Evolutionary conservation across 164 flowering plant species (phyloP), one percentile per base, ranked within the genome.

Genomic region (Vitis labrusca): DNA sequence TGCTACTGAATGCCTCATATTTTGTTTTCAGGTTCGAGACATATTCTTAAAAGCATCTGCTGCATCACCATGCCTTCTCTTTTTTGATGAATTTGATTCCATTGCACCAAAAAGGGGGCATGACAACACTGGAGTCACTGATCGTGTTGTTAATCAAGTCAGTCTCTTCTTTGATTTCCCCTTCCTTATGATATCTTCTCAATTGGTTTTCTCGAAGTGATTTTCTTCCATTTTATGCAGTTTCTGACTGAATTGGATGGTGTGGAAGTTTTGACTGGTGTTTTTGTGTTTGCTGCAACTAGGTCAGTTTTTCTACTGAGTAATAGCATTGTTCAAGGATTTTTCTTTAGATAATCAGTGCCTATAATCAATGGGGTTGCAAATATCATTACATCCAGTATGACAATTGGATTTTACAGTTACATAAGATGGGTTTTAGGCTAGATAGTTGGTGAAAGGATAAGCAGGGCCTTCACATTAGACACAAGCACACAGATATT

Each of bases 61-160:
- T 71, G 97, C 99, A 56, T 92, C 99, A 59, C 99, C 99, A 29
- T 94, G 99, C 77, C 88, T 94, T 64, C 87, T 94, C 52, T 94
- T 94, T 76, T 94, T 94, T 81, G 99, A 94, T 75, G 99, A 94
- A 78, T 94, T 94, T 80, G 99, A 94, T 76, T 94, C 99, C 30
- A 94, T 94, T 73, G 99, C 99, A 51, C 99, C 99, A 12, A 92
- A 91, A 79, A 88, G 99, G 81, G 99, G 99, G 51, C 99, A 94
- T 86, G 99, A 94, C 68, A 94, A 94, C 81, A 94, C 99, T 69
- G 99, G 99, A 52, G 99, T 94, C 19, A 94, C 99, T 64, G 99
- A 94, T 75, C 91, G 99, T 72, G 97, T 94, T 75, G 97, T 92
- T 68, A 94, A 92, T 79, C 98, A 94, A 78, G 98, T 93, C 9